Conservation (phyloP, 2,329 filamentous ascomycete species). For the Diaporthe citrichinensis region DNA sequence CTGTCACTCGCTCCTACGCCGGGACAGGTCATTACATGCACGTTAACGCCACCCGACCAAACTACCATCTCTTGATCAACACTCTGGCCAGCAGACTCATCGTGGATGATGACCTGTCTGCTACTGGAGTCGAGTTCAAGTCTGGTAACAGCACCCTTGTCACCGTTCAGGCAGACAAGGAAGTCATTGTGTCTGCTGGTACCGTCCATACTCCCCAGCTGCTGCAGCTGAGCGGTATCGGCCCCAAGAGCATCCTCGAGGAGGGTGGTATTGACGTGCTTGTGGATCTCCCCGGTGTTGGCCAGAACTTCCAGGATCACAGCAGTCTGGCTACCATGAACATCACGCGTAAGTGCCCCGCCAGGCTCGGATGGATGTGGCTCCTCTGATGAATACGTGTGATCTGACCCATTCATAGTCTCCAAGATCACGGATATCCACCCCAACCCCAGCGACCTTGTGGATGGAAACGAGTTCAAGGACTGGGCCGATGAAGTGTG, state of each 20-base stretch:
- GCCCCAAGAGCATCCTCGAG: conserved; percentile 58
- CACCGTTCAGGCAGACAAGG: conserved; percentile 50
- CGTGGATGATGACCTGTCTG: conserved; percentile 42
- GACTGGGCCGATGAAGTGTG: conserved; percentile 49
- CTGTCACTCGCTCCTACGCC: conserved; percentile 55
- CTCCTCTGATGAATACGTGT: not conserved
- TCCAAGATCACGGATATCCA: conserved; percentile 41
- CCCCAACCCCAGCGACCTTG: conserved; percentile 49
- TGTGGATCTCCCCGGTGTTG: conserved; percentile 62
- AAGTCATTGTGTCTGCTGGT: conserved; percentile 61
- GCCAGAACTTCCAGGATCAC: conserved; percentile 65
- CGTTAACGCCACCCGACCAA: conserved; percentile 46
- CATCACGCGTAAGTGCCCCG: conserved; percentile 45
- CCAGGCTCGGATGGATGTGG: not conserved
- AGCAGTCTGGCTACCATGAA: conserved; percentile 48
- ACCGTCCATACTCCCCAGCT: conserved; percentile 56
- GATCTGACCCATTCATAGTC: conserved; percentile 16
- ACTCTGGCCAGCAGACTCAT: conserved; percentile 50
- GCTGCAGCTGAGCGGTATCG: conserved; percentile 55
- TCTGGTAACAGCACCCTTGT: conserved; percentile 41
- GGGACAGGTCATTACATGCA: conserved; percentile 53
- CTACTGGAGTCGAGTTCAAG: conserved; percentile 51
- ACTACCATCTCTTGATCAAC: conserved; percentile 50
- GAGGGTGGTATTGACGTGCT: conserved; percentile 56
- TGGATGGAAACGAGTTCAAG: conserved; percentile 43